Evolutionary conservation across 495 filamentous ascomycete species (phyloP).

Genomic region (Lophiotrema nucula): DNA sequence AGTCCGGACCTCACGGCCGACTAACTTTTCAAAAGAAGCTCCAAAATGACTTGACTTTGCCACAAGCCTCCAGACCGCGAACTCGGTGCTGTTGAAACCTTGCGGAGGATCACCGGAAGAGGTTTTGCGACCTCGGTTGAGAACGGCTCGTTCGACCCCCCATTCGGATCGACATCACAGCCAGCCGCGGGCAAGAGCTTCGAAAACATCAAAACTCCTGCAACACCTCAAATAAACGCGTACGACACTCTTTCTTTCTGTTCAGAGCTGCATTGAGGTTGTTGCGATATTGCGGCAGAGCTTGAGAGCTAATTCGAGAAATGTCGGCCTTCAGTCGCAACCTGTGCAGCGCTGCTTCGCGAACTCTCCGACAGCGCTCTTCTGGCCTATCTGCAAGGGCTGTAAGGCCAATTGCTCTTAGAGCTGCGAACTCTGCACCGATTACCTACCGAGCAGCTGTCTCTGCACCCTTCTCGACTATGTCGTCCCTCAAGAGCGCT

Average conservation of each 20-base stretch:
- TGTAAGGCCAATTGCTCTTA: conserved; percentile 29
- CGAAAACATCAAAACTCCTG: background rate
- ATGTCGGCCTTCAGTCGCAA: conserved; percentile 42
- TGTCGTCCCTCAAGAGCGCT: conserved; percentile 53
- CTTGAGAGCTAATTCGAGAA: conserved; percentile 35
- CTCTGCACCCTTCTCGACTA: conserved; percentile 55
- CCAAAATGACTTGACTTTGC: too few species aligned
- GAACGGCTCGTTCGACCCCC: conserved; percentile 8
- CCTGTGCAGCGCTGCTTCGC: conserved; percentile 34
- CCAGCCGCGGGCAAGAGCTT: too few species aligned
- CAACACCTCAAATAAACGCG: conserved; percentile 6
- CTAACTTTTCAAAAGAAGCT: too few species aligned
- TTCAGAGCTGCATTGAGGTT: conserved; percentile 23
- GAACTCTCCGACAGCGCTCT: conserved; percentile 33
- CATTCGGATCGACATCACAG: too few species aligned
- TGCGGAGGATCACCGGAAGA: too few species aligned
- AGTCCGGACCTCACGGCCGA: too few species aligned
- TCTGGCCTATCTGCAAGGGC: conserved; percentile 26
- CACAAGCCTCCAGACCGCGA: too few species aligned
- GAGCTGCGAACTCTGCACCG: conserved; percentile 21
- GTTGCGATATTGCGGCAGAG: conserved; percentile 10
- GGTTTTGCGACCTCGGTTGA: conserved; percentile 22
- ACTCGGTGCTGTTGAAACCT: too few species aligned
- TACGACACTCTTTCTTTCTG: conserved; percentile 26
- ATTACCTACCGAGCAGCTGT: conserved; percentile 24